A percentile compares a stretch with the other conserved stretches of the same genome.
These are phyloP conservation scores for Candida chilensis DNA, from an alignment of 805 yeast species.

Conservation along the genomic window DNA sequence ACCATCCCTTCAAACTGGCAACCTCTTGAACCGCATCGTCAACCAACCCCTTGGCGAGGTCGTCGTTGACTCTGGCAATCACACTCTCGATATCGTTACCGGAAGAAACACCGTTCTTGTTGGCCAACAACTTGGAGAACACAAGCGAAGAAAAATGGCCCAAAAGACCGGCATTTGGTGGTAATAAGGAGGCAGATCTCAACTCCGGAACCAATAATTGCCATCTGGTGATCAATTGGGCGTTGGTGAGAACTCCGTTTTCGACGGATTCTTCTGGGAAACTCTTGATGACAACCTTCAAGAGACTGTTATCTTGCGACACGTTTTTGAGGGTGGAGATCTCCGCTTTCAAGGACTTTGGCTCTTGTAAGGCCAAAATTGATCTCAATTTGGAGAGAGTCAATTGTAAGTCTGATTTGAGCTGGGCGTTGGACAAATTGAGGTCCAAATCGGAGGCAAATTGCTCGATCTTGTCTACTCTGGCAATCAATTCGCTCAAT, in stretches of 20 bases:
- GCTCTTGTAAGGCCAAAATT: conserved; percentile 24
- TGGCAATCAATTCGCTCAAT: conserved; percentile 47
- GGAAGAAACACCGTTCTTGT: conserved; percentile 68
- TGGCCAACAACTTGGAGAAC: conserved; percentile 66
- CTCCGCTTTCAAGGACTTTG: conserved; percentile 23
- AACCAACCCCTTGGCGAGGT: conserved; percentile 66
- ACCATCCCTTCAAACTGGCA: conserved; percentile 85
- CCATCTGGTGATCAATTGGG: conserved; percentile 78
- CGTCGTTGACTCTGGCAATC: conserved; percentile 74
- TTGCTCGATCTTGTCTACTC: conserved; percentile 47
- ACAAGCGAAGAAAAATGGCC: conserved; percentile 81
- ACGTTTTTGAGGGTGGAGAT: conserved; percentile 20
- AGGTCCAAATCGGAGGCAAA: conserved; percentile 17
- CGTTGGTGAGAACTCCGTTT: conserved; percentile 61
- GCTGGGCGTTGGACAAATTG: neutral
- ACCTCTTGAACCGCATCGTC: conserved; percentile 91
- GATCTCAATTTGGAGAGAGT: conserved; percentile 32
- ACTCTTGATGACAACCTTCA: conserved; percentile 30
- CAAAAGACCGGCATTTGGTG: conserved; percentile 91
- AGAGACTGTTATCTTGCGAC: conserved; percentile 10
- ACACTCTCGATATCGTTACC: conserved; percentile 87
- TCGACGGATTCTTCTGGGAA: conserved; percentile 30
- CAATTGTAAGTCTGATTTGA: conserved; percentile 30
- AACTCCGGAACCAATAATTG: conserved; percentile 74
- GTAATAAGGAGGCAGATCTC: conserved; percentile 80